phyloP scores from a whole-genome alignment of 768 basidiomycete genomes.

The Mrakia frigida region DNA sequence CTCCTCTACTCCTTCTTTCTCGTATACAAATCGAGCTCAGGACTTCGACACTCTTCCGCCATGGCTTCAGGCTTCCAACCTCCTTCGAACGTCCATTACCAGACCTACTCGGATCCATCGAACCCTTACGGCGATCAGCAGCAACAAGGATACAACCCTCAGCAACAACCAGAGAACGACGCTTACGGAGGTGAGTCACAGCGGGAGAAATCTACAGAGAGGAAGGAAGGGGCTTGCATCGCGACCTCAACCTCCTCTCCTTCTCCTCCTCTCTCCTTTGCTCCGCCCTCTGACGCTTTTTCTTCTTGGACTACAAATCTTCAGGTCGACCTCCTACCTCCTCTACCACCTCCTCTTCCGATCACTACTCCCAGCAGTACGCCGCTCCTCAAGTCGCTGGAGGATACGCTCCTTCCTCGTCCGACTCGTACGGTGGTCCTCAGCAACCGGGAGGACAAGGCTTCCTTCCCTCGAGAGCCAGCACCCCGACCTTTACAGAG shows the following conservation, averaged over 20 bases:
- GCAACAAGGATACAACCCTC: neutral
- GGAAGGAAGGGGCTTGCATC: neutral
- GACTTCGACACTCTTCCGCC: neutral
- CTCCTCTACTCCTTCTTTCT: neutral
- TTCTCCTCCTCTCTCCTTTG: neutral
- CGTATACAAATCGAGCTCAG: no score
- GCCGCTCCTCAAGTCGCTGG: neutral
- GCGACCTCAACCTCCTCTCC: neutral
- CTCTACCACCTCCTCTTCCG: slow-evolving; percentile 17
- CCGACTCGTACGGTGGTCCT: neutral
- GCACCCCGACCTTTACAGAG: slow-evolving; percentile 29
- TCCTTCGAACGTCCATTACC: slow-evolving; percentile 20
- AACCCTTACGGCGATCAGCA: slow-evolving; percentile 25
- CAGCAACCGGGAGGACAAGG: neutral
- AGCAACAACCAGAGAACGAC: no score
- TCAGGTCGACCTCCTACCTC: neutral
- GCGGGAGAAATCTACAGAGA: neutral
- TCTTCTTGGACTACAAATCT: neutral
- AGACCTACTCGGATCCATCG: slow-evolving; percentile 24
- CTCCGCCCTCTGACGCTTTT: neutral
- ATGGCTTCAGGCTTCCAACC: slow-evolving; percentile 25
- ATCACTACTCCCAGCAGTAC: slow-evolving; percentile 21
- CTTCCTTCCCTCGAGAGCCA: slow-evolving; percentile 17
- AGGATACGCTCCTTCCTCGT: slow-evolving; percentile 7
- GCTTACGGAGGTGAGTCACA: neutral